Conservation (phyloP, 495 filamentous ascomycete genomes). For the Penicillium riverlandense region DNA sequence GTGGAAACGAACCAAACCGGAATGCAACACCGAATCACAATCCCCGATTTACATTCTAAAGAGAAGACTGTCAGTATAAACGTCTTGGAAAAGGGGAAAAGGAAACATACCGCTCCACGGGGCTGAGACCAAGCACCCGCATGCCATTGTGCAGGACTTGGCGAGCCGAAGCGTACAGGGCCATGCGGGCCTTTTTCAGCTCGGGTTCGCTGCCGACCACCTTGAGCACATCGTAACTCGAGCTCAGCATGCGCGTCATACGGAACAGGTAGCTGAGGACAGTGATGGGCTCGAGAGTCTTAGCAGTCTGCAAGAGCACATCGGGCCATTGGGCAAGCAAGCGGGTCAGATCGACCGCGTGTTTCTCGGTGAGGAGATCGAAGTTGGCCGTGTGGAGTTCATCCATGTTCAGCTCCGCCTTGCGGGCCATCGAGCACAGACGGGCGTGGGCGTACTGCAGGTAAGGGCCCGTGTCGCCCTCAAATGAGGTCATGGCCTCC, state of each 20-base stretch:
- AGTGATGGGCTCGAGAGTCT: conserved; percentile 58
- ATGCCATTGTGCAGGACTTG: conserved; percentile 80
- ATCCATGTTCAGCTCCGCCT: conserved; percentile 35
- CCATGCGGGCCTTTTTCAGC: conserved; percentile 70
- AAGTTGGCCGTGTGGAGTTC: conserved; percentile 47
- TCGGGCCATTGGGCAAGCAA: conserved; percentile 57
- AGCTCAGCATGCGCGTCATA: conserved; percentile 80
- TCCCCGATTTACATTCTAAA: conserved; percentile 15
- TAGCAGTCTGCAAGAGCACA: conserved; percentile 51
- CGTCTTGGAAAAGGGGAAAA: neutral
- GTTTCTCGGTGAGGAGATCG: conserved; percentile 47
- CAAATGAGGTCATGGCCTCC: conserved; percentile 61
- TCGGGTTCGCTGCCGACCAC: conserved; percentile 68
- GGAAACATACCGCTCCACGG: conserved; percentile 55
- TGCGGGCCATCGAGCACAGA: conserved; percentile 56
- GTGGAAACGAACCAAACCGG: neutral
- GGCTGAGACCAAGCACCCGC: conserved; percentile 70
- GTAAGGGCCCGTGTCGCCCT: conserved; percentile 65
- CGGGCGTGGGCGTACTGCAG: conserved; percentile 64
- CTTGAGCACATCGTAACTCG: conserved; percentile 73
- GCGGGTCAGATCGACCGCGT: conserved; percentile 53
- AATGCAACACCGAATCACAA: neutral
- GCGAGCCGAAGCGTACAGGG: conserved; percentile 71
- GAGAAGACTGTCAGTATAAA: conserved; percentile 1
- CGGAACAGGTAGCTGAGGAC: conserved; percentile 80